These are phyloP conservation scores for Dunaliella primolecta DNA, from an alignment of 139 green algal species.

Conservation along the genomic window DNA sequence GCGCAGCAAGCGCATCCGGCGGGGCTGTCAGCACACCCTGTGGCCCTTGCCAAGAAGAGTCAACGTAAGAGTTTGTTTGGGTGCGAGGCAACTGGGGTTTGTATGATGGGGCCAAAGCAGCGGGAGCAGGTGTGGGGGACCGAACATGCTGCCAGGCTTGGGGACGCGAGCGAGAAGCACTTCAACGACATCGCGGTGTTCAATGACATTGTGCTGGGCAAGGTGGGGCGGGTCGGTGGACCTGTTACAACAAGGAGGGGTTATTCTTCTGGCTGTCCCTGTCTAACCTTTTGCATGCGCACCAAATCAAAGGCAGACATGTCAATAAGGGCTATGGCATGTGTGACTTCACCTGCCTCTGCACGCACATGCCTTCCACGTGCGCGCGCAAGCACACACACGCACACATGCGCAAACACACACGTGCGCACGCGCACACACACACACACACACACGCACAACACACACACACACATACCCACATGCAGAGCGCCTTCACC, in stretches of 20 bases:
- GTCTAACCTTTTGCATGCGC: neutral
- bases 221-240: neutral
- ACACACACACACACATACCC: constrained; percentile 8
- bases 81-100: neutral
- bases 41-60: neutral
- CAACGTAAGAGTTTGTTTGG: neutral
- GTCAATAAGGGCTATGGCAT: too few species aligned
- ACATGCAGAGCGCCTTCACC: neutral
- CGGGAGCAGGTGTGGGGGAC: neutral
- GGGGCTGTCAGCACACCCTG: neutral
- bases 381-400: neutral
- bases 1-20: neutral
- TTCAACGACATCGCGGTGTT: neutral
- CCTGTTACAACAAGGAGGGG: too few species aligned
- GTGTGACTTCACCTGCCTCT: neutral
- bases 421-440: neutral
- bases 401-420: neutral
- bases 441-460: neutral
- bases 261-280: too few species aligned
- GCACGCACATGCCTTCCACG: neutral
- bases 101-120: neutral
- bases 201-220: neutral
- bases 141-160: neutral
- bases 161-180: neutral
- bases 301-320: too few species aligned